Base-by-base conservation (phyloP, 257 asterid genomes). In the Plantago elongata region DNA sequence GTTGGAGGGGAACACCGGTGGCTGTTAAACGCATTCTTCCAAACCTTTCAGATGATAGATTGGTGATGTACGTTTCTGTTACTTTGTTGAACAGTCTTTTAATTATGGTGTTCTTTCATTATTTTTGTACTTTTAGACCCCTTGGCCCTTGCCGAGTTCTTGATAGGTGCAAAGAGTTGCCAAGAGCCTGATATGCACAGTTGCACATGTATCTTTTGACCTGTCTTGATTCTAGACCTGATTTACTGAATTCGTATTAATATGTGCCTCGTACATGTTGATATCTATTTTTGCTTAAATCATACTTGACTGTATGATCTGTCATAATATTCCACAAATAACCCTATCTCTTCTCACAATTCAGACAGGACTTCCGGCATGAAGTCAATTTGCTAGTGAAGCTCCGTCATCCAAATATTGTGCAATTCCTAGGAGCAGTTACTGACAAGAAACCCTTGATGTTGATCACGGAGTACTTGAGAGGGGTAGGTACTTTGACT, bases 361-460 rank as follows among this genome's bases (percentile, higher is more conserved):
- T 54, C 89, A 89, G 99, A 60, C 99, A 92, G 84, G 99, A 92
- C 80, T 92, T 89, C 82, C 85, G 97, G 79, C 99, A 92, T 66
- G 97, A 89, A 84, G 99, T 89, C 63, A 86, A 86, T 74, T 84
- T 92, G 87, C 86, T 92, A 46, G 99, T 92, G 78, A 92, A 92
- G 83, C 97, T 92, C 73, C 96, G 99, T 51, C 99, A 92, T 80
- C 99, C 99, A 65, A 92, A 92, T 78, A 79, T 92, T 52, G 99
- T 92, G 78, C 97, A 92, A 71, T 92, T 92, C 74, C 90, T 89
- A 69, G 99, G 97, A 82, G 99, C 97, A 43, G 97, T 89, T 57
- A 89, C 97, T 34, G 90, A 87, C 54, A 92, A 68, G 82, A 89
- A 92, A 77, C 99, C 99, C 57, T 76, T 92, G 63, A 89, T 92